Base-by-base conservation (phyloP, 306 rosid genomes). In the Vigna reflexopilosa region DNA sequence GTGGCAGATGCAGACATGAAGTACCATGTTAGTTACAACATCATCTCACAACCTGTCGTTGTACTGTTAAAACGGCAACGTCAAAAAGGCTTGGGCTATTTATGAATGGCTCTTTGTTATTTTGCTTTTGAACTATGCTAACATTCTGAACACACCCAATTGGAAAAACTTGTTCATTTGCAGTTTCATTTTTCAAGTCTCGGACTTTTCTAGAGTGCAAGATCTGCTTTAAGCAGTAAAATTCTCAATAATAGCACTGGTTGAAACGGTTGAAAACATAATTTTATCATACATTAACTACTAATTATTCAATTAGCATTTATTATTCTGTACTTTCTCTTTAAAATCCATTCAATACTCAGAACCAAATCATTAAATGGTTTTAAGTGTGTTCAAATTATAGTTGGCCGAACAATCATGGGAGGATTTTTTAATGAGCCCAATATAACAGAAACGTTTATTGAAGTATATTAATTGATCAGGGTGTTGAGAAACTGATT, bases 1-100 rank as follows among this genome's bases (percentile, higher is more conserved):
- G 50, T 73, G 68, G 59, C 70, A 10, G 13, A 8, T 64, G 19
- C 54, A 64, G 49, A 62, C 68, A 32, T 30, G 45, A 32, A 34
- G 19, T 20, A 55, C 45, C 4, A 34, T 45, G 45, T 55, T 73
- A 14, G 76, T 80, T 73, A 66, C 16, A 48, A 32, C 36, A 80
- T 73, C 84, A 73, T 67, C 5, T 66, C 70, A 45, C 42, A 14
- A 5, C 22, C 20, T 64, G 50, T 63, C 49, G 13, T 45, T 28
- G n/a, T 65, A 54, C 47, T 65, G 40, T 64, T 22, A 42, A 9
- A 72, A 45, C 10, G 6, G 17, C 44, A 50, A 42, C 45, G 54
- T 65, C 14, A 7, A 40, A 64, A 40, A 0, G 59, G 57, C 38
- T 38, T 15, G 49, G 49, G 5, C 5, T 30, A 30, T 30, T 38